Base-by-base conservation (phyloP, 768 basidiomycete species). In the Tulasnella sp. region DNA sequence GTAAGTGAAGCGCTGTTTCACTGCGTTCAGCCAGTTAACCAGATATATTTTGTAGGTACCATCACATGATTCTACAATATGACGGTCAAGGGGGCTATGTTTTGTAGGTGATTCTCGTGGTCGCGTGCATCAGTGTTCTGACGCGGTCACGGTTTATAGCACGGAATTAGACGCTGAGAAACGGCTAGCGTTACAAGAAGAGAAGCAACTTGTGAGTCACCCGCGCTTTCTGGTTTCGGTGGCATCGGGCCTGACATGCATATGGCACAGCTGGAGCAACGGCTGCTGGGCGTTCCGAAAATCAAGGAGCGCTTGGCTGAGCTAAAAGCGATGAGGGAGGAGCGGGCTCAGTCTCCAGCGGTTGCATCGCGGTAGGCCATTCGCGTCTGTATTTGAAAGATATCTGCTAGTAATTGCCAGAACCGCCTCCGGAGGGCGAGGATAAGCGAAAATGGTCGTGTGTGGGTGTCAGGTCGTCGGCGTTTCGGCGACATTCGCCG, bases 61-160 rank as follows among this genome's bases (percentile, higher is more conserved):
- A 94, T 66, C 77, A 83, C 6, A 81, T 84, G 65, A 89, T 94
- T 57, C 70, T 94, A 61, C 87, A 93, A 65, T 91, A 88, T 65
- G 89, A 97, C 64, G 94, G 94, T 6, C 84, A 88, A 68, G 94
- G 94, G 32, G 88, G 88, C 60, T 97, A 97, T 70, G 80, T 92
- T 17, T 99, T 97, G 90, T 91, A 64, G 60, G 88, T 77, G 6
- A 45, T 49, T 50, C 48, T 23, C 48, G 31, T 29, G 29, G 31
- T 8, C 15, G 2, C 53, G 48, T 34, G 19, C 49, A 39, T 43
- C 36, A 21, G 37, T 29, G 52, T n/a, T 31, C 34, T 61, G 21
- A 55, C 53, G 21, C 5, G 32, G 17, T 40, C 15, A 17, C 39
- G 57, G 59, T 31, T 49, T 39, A 8, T 64, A 93, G 90, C 69